Evolutionary conservation across 768 basidiomycete genomes (phyloP).

Genomic region (Naematelia aurantialba): DNA sequence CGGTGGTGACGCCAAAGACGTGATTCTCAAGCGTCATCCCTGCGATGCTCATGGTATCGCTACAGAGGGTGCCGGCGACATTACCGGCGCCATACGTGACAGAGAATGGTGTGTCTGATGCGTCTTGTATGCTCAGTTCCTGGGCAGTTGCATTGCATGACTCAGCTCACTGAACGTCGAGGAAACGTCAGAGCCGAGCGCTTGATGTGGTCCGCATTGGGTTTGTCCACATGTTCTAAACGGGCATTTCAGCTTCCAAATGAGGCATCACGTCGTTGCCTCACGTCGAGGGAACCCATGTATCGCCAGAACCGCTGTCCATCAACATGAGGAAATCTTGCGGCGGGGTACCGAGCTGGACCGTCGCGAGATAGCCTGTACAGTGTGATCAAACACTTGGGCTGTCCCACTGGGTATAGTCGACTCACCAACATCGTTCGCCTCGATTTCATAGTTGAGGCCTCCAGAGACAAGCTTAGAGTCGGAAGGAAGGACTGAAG

Average conservation of each 20-base stretch:
- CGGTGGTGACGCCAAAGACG: conserved; percentile 64
- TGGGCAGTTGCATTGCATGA: conserved; percentile 43
- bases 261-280: background rate
- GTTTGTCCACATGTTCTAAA: conserved; percentile 5
- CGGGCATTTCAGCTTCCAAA: background rate
- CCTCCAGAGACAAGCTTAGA: conserved; percentile 16
- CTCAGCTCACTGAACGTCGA: conserved; percentile 61
- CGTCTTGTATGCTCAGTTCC: conserved; percentile 58
- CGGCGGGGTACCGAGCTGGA: conserved; percentile 67
- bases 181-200: conserved; percentile 63
- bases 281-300: conserved; percentile 56
- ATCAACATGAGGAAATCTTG: conserved; percentile 60
- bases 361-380: conserved; percentile 50
- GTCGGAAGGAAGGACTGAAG: conserved; percentile 10
- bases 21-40: conserved; percentile 61
- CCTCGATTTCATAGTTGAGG: conserved; percentile 57
- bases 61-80: conserved; percentile 63
- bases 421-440: conserved; percentile 52
- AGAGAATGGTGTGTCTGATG: background rate
- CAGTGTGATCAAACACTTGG: background rate
- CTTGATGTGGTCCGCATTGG: conserved; percentile 59
- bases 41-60: conserved; percentile 64
- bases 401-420: background rate
- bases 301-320: conserved; percentile 68
- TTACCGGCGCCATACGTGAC: conserved; percentile 54